Evolutionary conservation across 2,329 filamentous ascomycete genomes (phyloP).

Genomic region (Diaporthe velutina): DNA sequence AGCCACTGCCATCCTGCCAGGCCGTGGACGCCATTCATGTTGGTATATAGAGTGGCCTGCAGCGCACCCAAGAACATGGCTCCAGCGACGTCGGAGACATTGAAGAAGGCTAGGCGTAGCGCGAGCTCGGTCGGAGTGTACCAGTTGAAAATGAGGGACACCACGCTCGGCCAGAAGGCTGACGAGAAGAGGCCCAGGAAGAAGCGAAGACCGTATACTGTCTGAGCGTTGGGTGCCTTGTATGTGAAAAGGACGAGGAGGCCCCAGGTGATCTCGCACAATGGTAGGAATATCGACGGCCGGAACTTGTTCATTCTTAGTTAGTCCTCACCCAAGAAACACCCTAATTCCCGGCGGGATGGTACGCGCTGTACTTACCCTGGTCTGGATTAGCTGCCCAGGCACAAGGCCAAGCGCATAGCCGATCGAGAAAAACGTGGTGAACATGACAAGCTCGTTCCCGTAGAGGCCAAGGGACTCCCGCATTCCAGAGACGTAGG

Average conservation of each 20-base stretch:
- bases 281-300: conserved; percentile 43
- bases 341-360: background rate
- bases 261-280: conserved; percentile 56
- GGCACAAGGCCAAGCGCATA: conserved; percentile 31
- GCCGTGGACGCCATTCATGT: conserved; percentile 57
- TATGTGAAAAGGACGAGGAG: conserved; percentile 44
- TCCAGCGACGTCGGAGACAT: conserved; percentile 54
- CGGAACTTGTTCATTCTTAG: conserved; percentile 27
- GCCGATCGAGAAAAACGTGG: conserved; percentile 28
- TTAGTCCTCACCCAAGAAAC: background rate
- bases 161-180: conserved; percentile 50
- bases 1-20: conserved; percentile 66
- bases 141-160: conserved; percentile 60
- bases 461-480: conserved; percentile 23
- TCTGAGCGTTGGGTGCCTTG: conserved; percentile 47
- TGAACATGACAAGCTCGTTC: conserved; percentile 33
- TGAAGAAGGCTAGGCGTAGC: conserved; percentile 57
- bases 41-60: conserved; percentile 61
- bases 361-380: conserved; percentile 7
- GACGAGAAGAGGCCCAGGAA: conserved; percentile 52
- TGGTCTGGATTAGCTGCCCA: conserved; percentile 39
- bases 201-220: conserved; percentile 52
- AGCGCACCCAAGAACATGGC: conserved; percentile 84
- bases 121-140: conserved; percentile 59
- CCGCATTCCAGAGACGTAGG: conserved; percentile 54